These are phyloP conservation scores for Eucalyptus regnans DNA, from an alignment of 345 rosid species.

Conservation along the genomic window DNA sequence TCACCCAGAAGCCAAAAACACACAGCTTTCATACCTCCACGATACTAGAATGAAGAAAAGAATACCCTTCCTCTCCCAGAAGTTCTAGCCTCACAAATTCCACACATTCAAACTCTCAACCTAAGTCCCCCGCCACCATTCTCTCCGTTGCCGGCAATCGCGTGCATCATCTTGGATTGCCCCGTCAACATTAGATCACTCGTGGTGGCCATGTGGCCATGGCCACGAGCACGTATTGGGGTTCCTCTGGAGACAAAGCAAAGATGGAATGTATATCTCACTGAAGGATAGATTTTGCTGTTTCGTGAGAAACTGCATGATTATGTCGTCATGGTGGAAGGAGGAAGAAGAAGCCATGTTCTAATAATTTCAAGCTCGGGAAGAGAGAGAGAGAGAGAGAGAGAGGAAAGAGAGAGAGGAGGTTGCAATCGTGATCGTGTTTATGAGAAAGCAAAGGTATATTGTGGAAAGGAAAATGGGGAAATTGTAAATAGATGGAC, in stretches of 20 bases:
- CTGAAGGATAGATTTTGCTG: not conserved
- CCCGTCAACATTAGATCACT: not conserved
- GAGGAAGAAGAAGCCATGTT: not conserved
- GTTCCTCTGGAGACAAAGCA: accelerated
- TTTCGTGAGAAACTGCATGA: not conserved
- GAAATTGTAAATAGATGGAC: not conserved
- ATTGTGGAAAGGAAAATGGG: not conserved
- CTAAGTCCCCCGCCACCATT: not conserved
- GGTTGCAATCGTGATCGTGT: not conserved
- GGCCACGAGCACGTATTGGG: not conserved
- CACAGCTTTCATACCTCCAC: too few relatives aligned
- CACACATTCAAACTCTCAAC: not conserved
- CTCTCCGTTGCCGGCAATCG: not conserved
- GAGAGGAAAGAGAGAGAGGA: not conserved
- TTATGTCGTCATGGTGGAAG: not conserved
- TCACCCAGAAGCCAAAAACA: too few relatives aligned
- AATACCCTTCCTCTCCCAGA: too few relatives aligned
- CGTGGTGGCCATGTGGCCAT: not conserved
- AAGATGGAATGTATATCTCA: not conserved
- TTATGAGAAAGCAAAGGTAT: not conserved
- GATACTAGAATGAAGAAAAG: too few relatives aligned
- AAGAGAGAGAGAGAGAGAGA: not conserved
- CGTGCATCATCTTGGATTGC: not conserved
- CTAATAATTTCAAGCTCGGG: not conserved
- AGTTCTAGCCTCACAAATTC: too few relatives aligned